A percentile compares a stretch with the other conserved stretches of the same genome.
Evolutionary conservation across 805 yeast genomes (phyloP).

Genomic region (Maudiozyma serrabonitensis): DNA sequence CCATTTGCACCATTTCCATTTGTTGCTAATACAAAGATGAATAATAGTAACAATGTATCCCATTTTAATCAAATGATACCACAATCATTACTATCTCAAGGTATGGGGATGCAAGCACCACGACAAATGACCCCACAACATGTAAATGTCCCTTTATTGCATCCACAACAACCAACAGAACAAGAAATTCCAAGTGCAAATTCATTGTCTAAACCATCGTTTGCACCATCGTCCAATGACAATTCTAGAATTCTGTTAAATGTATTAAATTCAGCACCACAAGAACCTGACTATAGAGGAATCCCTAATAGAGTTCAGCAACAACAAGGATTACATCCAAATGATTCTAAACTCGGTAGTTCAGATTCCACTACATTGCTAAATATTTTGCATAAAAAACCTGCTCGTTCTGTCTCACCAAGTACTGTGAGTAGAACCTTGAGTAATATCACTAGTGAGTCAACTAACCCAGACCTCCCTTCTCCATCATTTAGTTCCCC

Average conservation of each 20-base stretch:
- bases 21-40: slow-evolving; percentile 12
- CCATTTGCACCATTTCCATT: slow-evolving; percentile 30
- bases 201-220: slow-evolving; percentile 31
- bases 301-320: background rate
- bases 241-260: slow-evolving; percentile 28
- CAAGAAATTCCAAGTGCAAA: slow-evolving; percentile 32
- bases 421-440: background rate
- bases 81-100: slow-evolving; percentile 4
- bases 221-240: slow-evolving; percentile 15
- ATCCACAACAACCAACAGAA: slow-evolving; percentile 7
- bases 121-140: slow-evolving; percentile 1
- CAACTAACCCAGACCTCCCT: background rate
- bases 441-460: background rate
- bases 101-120: background rate
- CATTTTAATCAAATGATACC: slow-evolving; percentile 1
- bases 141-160: slow-evolving; percentile 3
- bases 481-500: slow-evolving; percentile 1
- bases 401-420: too few species aligned
- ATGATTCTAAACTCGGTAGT: background rate
- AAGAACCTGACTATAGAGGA: background rate
- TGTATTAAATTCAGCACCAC: slow-evolving; percentile 20
- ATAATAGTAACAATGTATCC: background rate
- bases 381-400: slow-evolving; percentile 8
- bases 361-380: slow-evolving; percentile 12
- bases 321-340: background rate